Evolutionary conservation across 73 alveolate species (phyloP).

Genomic region (Uronychia setigera): DNA sequence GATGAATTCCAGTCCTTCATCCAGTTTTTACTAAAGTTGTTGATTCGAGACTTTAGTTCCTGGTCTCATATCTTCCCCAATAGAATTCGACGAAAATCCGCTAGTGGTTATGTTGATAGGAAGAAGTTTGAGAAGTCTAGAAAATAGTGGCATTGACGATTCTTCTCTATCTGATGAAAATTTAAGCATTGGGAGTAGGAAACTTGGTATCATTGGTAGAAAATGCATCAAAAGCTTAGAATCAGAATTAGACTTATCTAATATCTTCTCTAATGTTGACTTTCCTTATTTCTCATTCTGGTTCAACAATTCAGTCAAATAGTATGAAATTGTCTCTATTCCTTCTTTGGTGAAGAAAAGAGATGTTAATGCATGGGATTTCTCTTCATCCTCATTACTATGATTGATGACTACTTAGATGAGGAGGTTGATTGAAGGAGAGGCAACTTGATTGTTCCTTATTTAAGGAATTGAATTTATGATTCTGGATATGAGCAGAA

Average conservation of each 20-base stretch:
- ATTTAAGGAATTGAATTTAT: too few species aligned
- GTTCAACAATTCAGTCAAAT: constrained; percentile 16
- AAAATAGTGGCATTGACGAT: constrained; percentile 4
- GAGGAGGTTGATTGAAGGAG: too few species aligned
- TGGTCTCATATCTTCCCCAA: neutral
- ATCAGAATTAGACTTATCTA: too few species aligned
- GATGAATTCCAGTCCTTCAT: constrained; percentile 57
- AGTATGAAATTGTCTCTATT: neutral
- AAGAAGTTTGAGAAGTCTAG: constrained; percentile 19
- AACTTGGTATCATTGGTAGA: constrained; percentile 5
- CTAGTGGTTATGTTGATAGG: constrained; percentile 16
- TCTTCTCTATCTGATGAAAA: neutral
- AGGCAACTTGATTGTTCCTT: too few species aligned
- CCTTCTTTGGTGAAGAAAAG: neutral
- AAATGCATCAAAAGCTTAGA: too few species aligned
- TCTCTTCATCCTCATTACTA: neutral
- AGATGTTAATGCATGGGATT: neutral
- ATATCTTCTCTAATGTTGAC: too few species aligned
- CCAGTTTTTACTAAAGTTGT: constrained; percentile 15
- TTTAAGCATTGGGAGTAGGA: neutral
- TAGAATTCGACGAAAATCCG: neutral
- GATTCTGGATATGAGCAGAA: too few species aligned
- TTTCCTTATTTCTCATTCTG: neutral
- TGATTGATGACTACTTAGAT: too few species aligned
- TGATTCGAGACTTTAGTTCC: neutral